Evolutionary conservation across 1,284 basidiomycete genomes (phyloP).

Genomic region (Dichomitus squalens): DNA sequence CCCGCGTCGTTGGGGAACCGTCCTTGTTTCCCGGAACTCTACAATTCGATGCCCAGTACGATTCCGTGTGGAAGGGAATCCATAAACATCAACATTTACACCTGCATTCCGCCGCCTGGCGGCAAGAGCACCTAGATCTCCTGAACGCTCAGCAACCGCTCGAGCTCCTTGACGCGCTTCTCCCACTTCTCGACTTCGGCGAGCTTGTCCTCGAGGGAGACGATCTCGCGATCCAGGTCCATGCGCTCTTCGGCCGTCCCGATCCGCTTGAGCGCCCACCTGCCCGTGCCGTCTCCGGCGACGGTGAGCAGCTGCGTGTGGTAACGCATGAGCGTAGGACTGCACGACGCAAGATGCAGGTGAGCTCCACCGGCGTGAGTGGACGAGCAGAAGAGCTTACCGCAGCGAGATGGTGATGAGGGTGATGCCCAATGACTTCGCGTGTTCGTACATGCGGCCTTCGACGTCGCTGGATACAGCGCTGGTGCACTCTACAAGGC

Average conservation of each 20-base stretch:
- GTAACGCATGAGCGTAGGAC: conserved; percentile 81
- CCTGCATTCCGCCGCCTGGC: too few species aligned
- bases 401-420: conserved; percentile 89
- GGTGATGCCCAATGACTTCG: conserved; percentile 91
- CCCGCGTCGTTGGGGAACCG: too few species aligned
- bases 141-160: conserved; percentile 44
- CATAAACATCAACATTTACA: too few species aligned
- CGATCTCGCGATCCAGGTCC: conserved; percentile 74
- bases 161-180: conserved; percentile 57
- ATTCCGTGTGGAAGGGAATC: too few species aligned
- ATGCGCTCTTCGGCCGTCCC: conserved; percentile 76
- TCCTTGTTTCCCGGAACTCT: too few species aligned
- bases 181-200: conserved; percentile 73
- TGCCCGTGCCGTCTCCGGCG: conserved; percentile 61
- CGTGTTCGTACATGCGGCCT: conserved; percentile 93
- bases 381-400: conserved; percentile 42
- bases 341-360: conserved; percentile 29
- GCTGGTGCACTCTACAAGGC: conserved; percentile 92
- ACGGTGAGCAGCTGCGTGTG: conserved; percentile 83
- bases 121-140: conserved; percentile 18
- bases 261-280: conserved; percentile 73
- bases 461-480: conserved; percentile 97
- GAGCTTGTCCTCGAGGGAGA: conserved; percentile 63
- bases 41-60: too few species aligned
- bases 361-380: neutral